These are phyloP conservation scores for Aotearoamyces nothofagi DNA, from an alignment of 2,329 filamentous ascomycete genomes.

Conservation along the genomic window DNA sequence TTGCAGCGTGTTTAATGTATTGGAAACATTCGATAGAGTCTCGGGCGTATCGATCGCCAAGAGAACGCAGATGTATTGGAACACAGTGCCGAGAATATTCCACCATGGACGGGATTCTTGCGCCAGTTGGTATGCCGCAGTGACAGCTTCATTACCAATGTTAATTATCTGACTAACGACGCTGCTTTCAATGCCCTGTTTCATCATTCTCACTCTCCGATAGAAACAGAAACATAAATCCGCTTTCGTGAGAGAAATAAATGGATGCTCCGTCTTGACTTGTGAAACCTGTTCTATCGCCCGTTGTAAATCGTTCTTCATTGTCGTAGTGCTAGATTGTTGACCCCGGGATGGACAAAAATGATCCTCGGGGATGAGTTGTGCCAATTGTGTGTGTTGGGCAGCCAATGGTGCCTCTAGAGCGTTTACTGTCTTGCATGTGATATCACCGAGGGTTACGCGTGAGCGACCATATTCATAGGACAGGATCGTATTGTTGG, in stretches of 20 bases:
- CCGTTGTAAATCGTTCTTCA: conserved; percentile 4
- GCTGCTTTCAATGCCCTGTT: conserved; percentile 21
- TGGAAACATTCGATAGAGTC: conserved; percentile 20
- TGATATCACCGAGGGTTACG: conserved; percentile 13
- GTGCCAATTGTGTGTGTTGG: conserved; percentile 1
- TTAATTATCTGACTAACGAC: conserved; percentile 20
- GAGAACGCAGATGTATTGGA: conserved; percentile 26
- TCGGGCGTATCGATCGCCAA: conserved; percentile 24
- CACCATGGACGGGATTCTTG: conserved; percentile 24
- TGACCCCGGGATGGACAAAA: background rate
- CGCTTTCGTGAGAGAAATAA: conserved; percentile 17
- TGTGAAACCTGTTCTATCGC: conserved; percentile 4
- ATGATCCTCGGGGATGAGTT: conserved; percentile 5
- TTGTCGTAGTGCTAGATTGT: too few species aligned
- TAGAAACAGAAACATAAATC: conserved; percentile 22
- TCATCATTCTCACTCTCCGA: conserved; percentile 24
- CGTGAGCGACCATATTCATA: conserved; percentile 21
- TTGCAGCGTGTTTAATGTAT: conserved; percentile 22
- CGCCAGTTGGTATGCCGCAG: conserved; percentile 20
- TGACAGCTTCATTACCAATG: conserved; percentile 20
- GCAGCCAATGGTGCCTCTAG: conserved; percentile 1
- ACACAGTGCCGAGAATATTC: conserved; percentile 25
- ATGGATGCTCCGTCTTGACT: conserved; percentile 13
- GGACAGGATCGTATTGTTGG: conserved; percentile 17
- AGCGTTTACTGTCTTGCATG: conserved; percentile 3